Percentiles rank a stretch among this genome's conserved stretches.
These are phyloP conservation scores for Solanum appendiculatum DNA, from an alignment of 257 asterid genomes.

Conservation along the genomic window DNA sequence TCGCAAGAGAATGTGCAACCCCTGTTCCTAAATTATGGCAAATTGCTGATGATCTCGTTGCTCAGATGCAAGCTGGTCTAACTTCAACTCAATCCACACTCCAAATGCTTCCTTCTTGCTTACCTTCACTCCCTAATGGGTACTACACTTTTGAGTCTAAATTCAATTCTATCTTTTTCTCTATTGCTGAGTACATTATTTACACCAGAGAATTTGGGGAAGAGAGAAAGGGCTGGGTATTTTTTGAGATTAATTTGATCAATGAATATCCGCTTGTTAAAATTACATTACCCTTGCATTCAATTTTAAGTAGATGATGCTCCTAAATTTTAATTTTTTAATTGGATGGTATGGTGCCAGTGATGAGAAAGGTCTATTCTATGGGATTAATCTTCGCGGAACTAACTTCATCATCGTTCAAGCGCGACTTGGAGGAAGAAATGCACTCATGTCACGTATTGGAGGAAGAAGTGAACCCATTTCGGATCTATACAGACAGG, in stretches of 20 bases:
- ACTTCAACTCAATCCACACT: conserved; percentile 14
- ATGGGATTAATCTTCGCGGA: conserved; percentile 66
- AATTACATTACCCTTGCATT: neutral
- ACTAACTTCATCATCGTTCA: conserved; percentile 36
- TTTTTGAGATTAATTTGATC: too few species aligned
- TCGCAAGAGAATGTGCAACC: conserved; percentile 52
- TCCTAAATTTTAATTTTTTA: neutral
- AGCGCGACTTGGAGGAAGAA: conserved; percentile 54
- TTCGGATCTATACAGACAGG: conserved; percentile 32
- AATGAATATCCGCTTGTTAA: neutral
- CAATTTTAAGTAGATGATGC: neutral
- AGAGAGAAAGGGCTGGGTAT: neutral
- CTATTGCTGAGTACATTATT: neutral
- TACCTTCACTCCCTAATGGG: conserved; percentile 59
- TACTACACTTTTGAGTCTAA: neutral
- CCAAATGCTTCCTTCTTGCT: conserved; percentile 36
- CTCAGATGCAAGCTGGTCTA: conserved; percentile 41
- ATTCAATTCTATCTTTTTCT: neutral
- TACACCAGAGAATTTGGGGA: neutral
- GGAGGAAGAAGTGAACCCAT: conserved; percentile 56
- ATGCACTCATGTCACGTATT: conserved; percentile 20
- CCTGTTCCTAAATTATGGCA: conserved; percentile 56
- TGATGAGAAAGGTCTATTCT: conserved; percentile 52
- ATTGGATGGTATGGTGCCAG: conserved; percentile 11
- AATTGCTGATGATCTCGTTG: conserved; percentile 40